A percentile compares a stretch with the other conserved stretches of the same genome.
Conservation (phyloP, 495 filamentous ascomycete species). For the Daldinia childiae region DNA sequence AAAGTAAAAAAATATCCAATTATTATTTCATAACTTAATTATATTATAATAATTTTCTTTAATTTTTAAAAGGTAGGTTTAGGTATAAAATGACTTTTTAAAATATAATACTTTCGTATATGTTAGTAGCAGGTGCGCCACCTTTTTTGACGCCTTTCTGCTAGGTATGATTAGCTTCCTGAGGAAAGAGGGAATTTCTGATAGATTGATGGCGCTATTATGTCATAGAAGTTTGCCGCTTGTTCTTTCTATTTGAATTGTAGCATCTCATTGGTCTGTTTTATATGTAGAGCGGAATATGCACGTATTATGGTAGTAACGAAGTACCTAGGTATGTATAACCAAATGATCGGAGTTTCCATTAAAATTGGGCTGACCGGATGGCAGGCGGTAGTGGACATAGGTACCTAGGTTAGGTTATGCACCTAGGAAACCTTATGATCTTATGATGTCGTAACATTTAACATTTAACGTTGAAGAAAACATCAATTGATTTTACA, state of each 20-base stretch:
- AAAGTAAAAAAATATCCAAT: too few relatives aligned
- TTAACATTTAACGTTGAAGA: not conserved
- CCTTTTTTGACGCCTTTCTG: too few relatives aligned
- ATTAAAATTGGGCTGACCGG: conserved; percentile 18
- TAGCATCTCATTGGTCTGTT: conserved; percentile 23
- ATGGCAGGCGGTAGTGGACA: not conserved
- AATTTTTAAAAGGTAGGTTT: too few relatives aligned
- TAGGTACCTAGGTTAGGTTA: too few relatives aligned
- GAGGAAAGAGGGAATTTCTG: conserved; percentile 7
- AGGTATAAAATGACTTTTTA: too few relatives aligned
- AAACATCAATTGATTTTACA: not conserved
- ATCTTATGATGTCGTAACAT: conserved; percentile 6
- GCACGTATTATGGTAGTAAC: not conserved
- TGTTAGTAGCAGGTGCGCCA: too few relatives aligned
- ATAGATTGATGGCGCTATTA: conserved; percentile 32
- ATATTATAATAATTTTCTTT: too few relatives aligned
- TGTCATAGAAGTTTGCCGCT: conserved; percentile 27
- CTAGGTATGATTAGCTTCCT: not conserved
- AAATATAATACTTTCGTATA: too few relatives aligned
- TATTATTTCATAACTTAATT: too few relatives aligned
- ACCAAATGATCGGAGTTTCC: conserved; percentile 24
- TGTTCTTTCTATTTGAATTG: conserved; percentile 14
- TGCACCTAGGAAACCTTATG: not conserved
- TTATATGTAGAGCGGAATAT: not conserved
- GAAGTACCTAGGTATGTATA: conserved; percentile 3